Evolutionary conservation across 1,139 yeast genomes (phyloP).

Genomic region (Yamadazyma sp.): DNA sequence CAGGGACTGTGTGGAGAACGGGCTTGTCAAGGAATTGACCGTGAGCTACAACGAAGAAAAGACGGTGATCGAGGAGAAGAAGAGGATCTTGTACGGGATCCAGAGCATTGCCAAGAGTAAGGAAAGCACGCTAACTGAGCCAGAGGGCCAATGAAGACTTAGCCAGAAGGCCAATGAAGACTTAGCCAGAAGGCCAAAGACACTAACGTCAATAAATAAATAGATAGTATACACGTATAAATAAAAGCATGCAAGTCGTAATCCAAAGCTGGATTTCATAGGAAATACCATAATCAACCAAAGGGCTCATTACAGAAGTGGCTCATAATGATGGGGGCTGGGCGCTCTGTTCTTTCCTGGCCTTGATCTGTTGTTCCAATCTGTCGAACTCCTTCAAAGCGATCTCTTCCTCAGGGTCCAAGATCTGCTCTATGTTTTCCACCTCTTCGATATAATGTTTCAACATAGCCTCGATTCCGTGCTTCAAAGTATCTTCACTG

Average conservation of each 20-base stretch:
- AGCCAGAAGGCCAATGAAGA: no score
- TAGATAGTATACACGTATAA: conserved; percentile 7
- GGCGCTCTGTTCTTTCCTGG: conserved; percentile 17
- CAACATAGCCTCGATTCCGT: conserved; percentile 83
- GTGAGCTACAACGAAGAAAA: conserved; percentile 23
- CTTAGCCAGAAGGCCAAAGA: no score
- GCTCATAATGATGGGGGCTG: conserved; percentile 28
- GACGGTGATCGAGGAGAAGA: conserved; percentile 18
- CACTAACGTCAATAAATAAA: conserved; percentile 7
- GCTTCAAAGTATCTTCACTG: conserved; percentile 73
- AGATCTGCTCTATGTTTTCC: conserved; percentile 67
- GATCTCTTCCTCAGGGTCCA: conserved; percentile 47
- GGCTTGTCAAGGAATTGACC: conserved; percentile 36
- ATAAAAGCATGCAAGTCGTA: conserved; percentile 4
- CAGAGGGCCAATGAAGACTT: no score
- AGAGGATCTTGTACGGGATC: conserved; percentile 19
- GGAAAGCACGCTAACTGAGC: background rate
- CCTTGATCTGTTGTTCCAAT: conserved; percentile 46
- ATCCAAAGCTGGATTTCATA: no score
- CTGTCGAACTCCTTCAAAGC: conserved; percentile 73
- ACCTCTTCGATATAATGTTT: conserved; percentile 85
- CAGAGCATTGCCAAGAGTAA: background rate
- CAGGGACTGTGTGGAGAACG: conserved; percentile 39
- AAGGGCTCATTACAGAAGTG: background rate
- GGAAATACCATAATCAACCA: background rate